Evolutionary conservation across 495 filamentous ascomycete genomes (phyloP), one percentile per base, ranked within the genome.

Genomic region (Saxophila tyrrhenica): DNA sequence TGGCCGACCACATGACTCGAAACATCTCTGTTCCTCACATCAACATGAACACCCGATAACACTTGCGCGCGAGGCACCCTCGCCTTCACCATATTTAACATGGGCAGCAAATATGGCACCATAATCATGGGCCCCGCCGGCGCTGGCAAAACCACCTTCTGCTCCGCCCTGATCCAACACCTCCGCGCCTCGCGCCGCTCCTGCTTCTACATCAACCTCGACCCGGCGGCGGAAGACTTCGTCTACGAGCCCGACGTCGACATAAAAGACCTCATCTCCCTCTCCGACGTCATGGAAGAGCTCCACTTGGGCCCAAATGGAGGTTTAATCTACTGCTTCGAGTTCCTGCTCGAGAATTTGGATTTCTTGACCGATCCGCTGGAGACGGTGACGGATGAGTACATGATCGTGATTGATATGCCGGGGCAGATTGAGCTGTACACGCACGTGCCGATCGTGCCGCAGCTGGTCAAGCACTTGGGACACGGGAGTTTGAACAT

Each of bases 201-300:
- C 52, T 87, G 83, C 68, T 94, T 89, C 77, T 98, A 98, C 73
- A 83, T 98, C 57, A 98, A 98, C 72, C 86, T 98, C 58, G 92
- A 98, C 69, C 92, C 92, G 0, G 92, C 92, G 53, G 92, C 92
- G 60, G 90, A 96, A 68, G 78, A 83, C 41, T 97, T 98, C 69
- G 78, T 80, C 61, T 94, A 95, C 67, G 75, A 87, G 58, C 92
- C 92, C 0, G 92, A 97, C 65, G 79, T 97, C 58, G 92, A 98
- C 67, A 98, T 98, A 74, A 90, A 89, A 65, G 90, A 97, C 52
- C 78, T 96, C 23, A 95, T 98, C 68, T 88, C 85, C 1, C 80
- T 98, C 45, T 86, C 94, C 64, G 92, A 98, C 81, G 92, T 94
- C 23, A 98, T 98, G 92, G 92, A 96, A 54, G 92, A 97, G 71